Evolutionary conservation across 306 rosid genomes (phyloP).

Genomic region (Citrullus amarus): DNA sequence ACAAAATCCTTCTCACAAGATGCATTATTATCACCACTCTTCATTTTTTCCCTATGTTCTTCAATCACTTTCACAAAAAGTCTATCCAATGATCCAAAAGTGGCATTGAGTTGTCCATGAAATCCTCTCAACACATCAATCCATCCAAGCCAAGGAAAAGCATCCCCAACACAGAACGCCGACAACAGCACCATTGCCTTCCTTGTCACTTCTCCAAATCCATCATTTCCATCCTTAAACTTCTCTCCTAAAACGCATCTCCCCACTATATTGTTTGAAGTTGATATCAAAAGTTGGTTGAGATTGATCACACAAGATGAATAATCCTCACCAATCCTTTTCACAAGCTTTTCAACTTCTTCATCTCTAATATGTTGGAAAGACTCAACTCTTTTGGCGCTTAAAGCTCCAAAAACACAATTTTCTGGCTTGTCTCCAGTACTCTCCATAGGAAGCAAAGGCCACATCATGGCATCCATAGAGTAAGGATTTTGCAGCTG

Average conservation of each 20-base stretch:
- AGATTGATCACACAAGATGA: background rate
- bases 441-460: conserved; percentile 4
- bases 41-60: conserved; percentile 10
- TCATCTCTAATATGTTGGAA: background rate
- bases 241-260: conserved; percentile 5
- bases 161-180: conserved; percentile 22
- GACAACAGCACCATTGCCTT: background rate
- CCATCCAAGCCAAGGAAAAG: conserved; percentile 29
- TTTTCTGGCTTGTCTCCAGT: conserved; percentile 18
- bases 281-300: background rate
- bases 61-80: conserved; percentile 20
- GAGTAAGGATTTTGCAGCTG: background rate
- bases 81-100: conserved; percentile 3
- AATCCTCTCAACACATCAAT: conserved; percentile 23
- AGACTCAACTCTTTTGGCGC: background rate
- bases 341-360: background rate
- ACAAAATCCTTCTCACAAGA: background rate
- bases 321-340: background rate
- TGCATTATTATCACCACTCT: background rate
- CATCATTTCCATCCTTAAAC: background rate
- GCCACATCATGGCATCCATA: background rate
- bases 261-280: background rate
- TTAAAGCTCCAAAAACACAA: background rate
- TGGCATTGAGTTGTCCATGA: background rate
- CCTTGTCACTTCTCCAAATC: background rate